Evolutionary conservation across 1,284 basidiomycete species (phyloP), one percentile per base, ranked within the genome.

Genomic region (Takashimella koratensis): DNA sequence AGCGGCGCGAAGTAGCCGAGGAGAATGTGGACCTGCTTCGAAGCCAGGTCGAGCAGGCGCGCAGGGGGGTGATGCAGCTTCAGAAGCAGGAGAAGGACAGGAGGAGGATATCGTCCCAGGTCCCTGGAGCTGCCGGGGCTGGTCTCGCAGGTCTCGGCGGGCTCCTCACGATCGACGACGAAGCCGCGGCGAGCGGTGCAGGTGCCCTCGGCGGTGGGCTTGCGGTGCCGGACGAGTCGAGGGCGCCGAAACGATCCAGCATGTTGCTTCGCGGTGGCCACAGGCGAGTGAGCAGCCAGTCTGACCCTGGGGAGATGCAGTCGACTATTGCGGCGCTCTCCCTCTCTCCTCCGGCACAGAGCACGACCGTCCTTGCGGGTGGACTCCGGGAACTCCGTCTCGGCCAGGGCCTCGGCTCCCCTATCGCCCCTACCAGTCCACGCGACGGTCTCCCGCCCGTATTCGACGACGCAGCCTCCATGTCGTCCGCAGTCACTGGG

Each of bases 11-110:
- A 60, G 86, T 87, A 43, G 88, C 92, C 45, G 87, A 90, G 64
- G 59, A 60, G 16, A 85, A 86, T 46, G 90, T 95, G 39, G 78
- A 82, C 10, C 79, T 90, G 71, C 78, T 96, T 41, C 81, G 92
- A 26, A 81, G 84, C 19, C 93, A 91, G 70, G 87, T 95, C n/a
- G 91, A 95, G 65, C 88, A 92, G 72, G 90, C 88, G 74, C 81
- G 92, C 62, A 85, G 89, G 52, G 90, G 88, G 12, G 80, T 96
- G 40, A 93, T 94, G 88, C 81, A 87, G n/a, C 79, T 96, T 19
- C 91, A 95, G 72, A 73, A 73, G 48, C 85, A 85, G 27, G 76
- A 75, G 45, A 70, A 70, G 53, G 90, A 92, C 70, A 86, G 79
- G 65, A 81, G 87, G 60, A 79, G 86, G 41, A 82, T 82, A 67